phyloP scores from a whole-genome alignment of 106 monocot genomes.

The Allium cepa region DNA sequence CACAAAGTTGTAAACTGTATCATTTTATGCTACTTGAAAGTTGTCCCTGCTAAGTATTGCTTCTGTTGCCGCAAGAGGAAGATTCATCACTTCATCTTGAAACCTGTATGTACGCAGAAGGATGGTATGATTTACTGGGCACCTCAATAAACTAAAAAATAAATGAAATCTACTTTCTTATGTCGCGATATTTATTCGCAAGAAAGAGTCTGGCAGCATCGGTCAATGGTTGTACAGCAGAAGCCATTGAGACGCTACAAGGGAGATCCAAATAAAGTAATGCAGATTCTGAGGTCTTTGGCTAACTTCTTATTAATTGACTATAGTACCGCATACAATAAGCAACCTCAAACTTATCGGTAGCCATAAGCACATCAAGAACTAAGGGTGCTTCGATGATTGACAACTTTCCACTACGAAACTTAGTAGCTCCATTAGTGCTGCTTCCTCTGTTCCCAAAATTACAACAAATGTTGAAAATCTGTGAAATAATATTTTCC shows the following conservation, averaged over 20 bases:
- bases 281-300: background rate
- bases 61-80: constrained; percentile 48
- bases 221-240: background rate
- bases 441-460: too few relatives aligned
- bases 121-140: background rate
- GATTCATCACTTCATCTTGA: constrained; percentile 56
- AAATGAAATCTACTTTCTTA: constrained; percentile 33
- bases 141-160: background rate
- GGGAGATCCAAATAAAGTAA: too few relatives aligned
- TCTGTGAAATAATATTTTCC: too few relatives aligned
- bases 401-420: too few relatives aligned
- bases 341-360: too few relatives aligned
- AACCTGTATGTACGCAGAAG: constrained; percentile 16
- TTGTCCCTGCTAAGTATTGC: constrained; percentile 52
- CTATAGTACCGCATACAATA: too few relatives aligned
- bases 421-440: too few relatives aligned
- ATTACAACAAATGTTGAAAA: too few relatives aligned
- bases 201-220: constrained; percentile 67
- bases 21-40: background rate
- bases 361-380: too few relatives aligned
- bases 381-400: too few relatives aligned
- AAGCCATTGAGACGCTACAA: too few relatives aligned
- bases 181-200: constrained; percentile 44
- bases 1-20: too few relatives aligned
- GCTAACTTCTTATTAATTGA: background rate